Evolutionary conservation across 2,329 filamentous ascomycete genomes (phyloP), one percentile per base, ranked within the genome.

Genomic region (Hymenoscyphus salicellus): DNA sequence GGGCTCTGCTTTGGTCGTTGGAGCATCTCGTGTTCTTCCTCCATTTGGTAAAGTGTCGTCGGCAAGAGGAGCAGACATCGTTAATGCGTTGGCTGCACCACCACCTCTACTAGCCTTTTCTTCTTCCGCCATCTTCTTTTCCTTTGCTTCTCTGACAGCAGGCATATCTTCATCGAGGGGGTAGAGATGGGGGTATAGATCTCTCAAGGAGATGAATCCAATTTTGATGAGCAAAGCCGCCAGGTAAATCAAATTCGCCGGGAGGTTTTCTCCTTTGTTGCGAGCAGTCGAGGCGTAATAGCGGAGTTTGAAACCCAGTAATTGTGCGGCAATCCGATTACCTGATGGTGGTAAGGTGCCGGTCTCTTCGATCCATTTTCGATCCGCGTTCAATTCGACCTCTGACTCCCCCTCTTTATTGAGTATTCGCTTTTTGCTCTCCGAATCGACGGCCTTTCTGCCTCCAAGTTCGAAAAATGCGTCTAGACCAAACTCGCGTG

Each of bases 221-320:
- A 97, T 91, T 78, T 99, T 99, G 78, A 99, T 93, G 33, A 99
- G 85, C 38, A 98, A 84, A 1, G 95, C 93, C 0, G 93, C 90
- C 20, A 99, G 84, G 70, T 95, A 96, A 33, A 98, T 92, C 2
- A 99, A 83, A 71, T 99, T 99, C 46, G 95, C 91, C 0, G 95
- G 95, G 1, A 98, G 82, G 2, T 88, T 83, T 72, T 98, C 95
- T 0, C 84, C 81, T 62, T 88, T 84, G 65, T 91, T 87, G 63
- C 94, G 86, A 41, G 90, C 88, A 32, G 88, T 82, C 0, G 92
- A 96, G 49, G 92, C 90, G 75, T 99, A 99, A 77, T 97, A 99
- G 16, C 92, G 91, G 60, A 99, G 84, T 78, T 99, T 99, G 83
- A 99, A 99, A 3, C 95, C 95, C 16, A 99, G 87, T 3, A 99